A percentile compares a stretch with the other conserved stretches of the same genome.
phyloP scores from a whole-genome alignment of 495 filamentous ascomycete species.

The Podospora pseudopauciseta region DNA sequence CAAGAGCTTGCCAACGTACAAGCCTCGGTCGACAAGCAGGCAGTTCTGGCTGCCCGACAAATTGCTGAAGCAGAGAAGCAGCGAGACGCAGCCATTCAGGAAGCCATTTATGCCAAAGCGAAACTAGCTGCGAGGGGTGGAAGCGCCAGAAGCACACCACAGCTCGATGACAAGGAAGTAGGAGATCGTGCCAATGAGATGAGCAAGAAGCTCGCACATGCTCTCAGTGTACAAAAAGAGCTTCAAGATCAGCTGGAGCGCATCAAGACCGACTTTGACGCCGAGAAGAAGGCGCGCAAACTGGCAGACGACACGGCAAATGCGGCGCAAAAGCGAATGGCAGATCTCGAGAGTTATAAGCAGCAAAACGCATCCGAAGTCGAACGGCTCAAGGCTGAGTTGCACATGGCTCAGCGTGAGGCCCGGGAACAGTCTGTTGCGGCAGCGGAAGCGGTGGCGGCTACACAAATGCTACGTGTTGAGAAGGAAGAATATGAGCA shows the following conservation, averaged over 20 bases:
- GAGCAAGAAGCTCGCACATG: conserved; percentile 73
- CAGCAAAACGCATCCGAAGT: conserved; percentile 77
- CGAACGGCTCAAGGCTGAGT: conserved; percentile 76
- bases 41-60: conserved; percentile 74
- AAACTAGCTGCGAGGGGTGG: conserved; percentile 79
- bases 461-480: conserved; percentile 66
- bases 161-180: conserved; percentile 62
- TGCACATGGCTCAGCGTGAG: conserved; percentile 70
- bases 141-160: conserved; percentile 66
- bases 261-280: conserved; percentile 64
- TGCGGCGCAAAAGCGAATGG: conserved; percentile 75
- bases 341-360: conserved; percentile 76
- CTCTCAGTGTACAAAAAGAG: conserved; percentile 73
- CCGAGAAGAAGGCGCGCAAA: conserved; percentile 74
- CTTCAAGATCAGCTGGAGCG: conserved; percentile 66
- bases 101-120: conserved; percentile 91
- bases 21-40: conserved; percentile 79
- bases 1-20: conserved; percentile 81
- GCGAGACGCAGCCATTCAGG: conserved; percentile 83
- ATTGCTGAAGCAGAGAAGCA: conserved; percentile 93
- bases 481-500: conserved; percentile 78
- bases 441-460: conserved; percentile 69
- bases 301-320: conserved; percentile 85
- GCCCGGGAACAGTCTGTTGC: conserved; percentile 74
- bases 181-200: conserved; percentile 74